phyloP scores from a whole-genome alignment of 2,329 filamentous ascomycete species.

The Penicillium olsonii region DNA sequence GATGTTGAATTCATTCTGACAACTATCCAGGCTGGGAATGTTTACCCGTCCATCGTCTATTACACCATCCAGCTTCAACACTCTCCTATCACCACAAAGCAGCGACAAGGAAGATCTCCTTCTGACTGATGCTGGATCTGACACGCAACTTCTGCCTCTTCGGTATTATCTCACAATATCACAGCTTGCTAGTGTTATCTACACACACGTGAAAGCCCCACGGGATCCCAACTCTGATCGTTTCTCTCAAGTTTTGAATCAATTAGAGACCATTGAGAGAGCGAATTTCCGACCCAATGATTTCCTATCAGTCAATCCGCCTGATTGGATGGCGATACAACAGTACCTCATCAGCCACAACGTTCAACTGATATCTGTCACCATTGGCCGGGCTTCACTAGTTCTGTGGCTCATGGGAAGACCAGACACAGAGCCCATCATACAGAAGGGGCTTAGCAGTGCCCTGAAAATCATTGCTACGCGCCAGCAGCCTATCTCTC shows the following conservation, averaged over 20 bases:
- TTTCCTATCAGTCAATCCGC: too few species aligned
- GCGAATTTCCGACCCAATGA: too few species aligned
- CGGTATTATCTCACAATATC: constrained; percentile 1
- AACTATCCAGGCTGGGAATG: constrained; percentile 3
- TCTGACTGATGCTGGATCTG: too few species aligned
- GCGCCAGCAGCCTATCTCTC: too few species aligned
- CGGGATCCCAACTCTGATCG: not conserved
- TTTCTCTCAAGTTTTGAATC: not conserved
- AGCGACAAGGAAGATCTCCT: too few species aligned
- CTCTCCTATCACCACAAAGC: not conserved
- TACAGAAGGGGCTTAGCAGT: not conserved
- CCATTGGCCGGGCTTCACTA: not conserved
- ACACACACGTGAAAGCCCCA: constrained; percentile 1
- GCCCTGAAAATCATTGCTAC: not conserved
- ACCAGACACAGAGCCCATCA: not conserved
- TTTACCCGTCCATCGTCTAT: constrained; percentile 3
- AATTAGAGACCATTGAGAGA: not conserved
- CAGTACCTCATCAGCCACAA: not conserved
- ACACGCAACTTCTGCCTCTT: too few species aligned
- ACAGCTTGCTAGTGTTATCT: not conserved
- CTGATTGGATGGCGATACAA: too few species aligned
- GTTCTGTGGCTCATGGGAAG: not conserved
- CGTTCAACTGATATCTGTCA: not conserved
- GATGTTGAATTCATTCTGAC: not conserved
- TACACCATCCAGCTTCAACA: constrained; percentile 9